A percentile compares a stretch with the other conserved stretches of the same genome.
phyloP scores from a whole-genome alignment of 2,329 filamentous ascomycete species.

The Rhytidhysteron rufulum region DNA sequence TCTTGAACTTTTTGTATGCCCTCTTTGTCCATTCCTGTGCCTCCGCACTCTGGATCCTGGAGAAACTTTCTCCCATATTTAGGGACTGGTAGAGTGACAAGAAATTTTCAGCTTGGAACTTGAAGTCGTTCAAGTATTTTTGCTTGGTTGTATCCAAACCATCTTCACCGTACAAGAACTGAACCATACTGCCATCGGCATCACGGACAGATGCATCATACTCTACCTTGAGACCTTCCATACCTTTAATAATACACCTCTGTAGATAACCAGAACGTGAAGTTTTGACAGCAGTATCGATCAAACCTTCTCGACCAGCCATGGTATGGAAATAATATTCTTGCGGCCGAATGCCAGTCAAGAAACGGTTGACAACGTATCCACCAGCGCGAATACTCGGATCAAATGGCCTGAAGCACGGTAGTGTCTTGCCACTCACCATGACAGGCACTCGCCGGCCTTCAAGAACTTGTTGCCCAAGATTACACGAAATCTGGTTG shows the following conservation, averaged over 20 bases:
- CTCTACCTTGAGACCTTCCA: conserved; percentile 88
- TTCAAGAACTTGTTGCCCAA: conserved; percentile 95
- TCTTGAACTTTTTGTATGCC: conserved; percentile 75
- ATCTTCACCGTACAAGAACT: conserved; percentile 96
- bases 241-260: conserved; percentile 95
- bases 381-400: conserved; percentile 85
- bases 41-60: conserved; percentile 62
- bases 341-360: conserved; percentile 94
- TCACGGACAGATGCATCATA: conserved; percentile 95
- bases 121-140: conserved; percentile 84
- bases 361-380: conserved; percentile 92
- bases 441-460: conserved; percentile 92
- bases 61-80: conserved; percentile 57
- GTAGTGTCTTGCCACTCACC: conserved; percentile 95
- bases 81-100: conserved; percentile 74
- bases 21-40: conserved; percentile 58
- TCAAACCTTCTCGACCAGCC: conserved; percentile 96
- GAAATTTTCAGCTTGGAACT: conserved; percentile 84
- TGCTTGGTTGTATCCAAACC: conserved; percentile 92
- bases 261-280: conserved; percentile 95
- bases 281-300: conserved; percentile 98
- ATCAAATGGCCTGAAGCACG: conserved; percentile 90
- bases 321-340: conserved; percentile 99
- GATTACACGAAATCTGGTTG: conserved; percentile 94
- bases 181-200: conserved; percentile 85